Percentiles rank a stretch among this genome's conserved stretches.
Conservation (phyloP, 805 yeast genomes). For the Wickerhamomyces xylosicus region DNA sequence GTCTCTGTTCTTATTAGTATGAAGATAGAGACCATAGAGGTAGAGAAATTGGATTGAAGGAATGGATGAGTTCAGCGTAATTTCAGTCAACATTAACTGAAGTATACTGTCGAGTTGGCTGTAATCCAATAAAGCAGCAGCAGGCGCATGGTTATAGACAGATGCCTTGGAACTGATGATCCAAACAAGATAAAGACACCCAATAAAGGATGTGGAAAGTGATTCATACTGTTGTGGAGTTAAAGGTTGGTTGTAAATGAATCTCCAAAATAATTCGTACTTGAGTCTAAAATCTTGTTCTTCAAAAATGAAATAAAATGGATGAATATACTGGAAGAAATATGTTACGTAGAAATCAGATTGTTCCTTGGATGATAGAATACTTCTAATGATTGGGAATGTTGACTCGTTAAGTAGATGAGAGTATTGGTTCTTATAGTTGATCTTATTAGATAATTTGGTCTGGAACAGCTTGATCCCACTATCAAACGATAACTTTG, state of each 20-base stretch:
- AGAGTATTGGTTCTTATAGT: conserved; percentile 7
- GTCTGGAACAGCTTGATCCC: conserved; percentile 15
- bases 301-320: conserved; percentile 32
- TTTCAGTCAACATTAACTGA: conserved; percentile 31
- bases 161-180: conserved; percentile 15
- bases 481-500: conserved; percentile 26
- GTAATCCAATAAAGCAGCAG: conserved; percentile 6
- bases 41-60: conserved; percentile 34
- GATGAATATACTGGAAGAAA: conserved; percentile 34
- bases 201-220: conserved; percentile 19
- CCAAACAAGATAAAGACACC: conserved; percentile 39
- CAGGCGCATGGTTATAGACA: conserved; percentile 10
- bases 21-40: conserved; percentile 32
- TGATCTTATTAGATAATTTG: conserved; percentile 5
- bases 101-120: conserved; percentile 29
- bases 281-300: conserved; percentile 22
- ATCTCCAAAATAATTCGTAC: conserved; percentile 29
- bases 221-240: conserved; percentile 1
- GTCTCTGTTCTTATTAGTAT: conserved; percentile 34
- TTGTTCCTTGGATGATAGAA: conserved; percentile 21
- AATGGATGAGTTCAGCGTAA: conserved; percentile 32
- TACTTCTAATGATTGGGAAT: conserved; percentile 27
- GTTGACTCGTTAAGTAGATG: conserved; percentile 11
- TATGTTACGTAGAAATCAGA: conserved; percentile 26
- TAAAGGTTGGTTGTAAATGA: conserved; percentile 1